These are phyloP conservation scores for Trichoderma sp. DNA, from an alignment of 2,329 filamentous ascomycete genomes.

Conservation along the genomic window DNA sequence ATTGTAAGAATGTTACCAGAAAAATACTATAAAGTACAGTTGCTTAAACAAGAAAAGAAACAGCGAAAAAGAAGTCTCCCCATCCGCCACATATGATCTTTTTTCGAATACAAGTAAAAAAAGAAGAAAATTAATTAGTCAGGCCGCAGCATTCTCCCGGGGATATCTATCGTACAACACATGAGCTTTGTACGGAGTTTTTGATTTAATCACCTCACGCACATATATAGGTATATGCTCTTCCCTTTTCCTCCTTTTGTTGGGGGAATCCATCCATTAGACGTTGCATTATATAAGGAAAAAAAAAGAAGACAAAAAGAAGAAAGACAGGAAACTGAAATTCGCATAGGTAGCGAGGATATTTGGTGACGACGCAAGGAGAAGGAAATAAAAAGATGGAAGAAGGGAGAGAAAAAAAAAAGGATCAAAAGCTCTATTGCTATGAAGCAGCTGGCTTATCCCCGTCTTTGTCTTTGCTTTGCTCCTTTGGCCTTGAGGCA, in stretches of 20 bases:
- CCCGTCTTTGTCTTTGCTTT: slow-evolving; percentile 30
- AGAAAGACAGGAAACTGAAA: not conserved
- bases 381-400: not conserved
- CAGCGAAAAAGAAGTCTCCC: not conserved
- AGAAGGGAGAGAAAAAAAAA: not conserved
- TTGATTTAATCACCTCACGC: not conserved
- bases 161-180: slow-evolving; percentile 26
- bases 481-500: slow-evolving; percentile 17
- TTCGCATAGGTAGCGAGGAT: not conserved
- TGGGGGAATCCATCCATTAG: slow-evolving; percentile 6
- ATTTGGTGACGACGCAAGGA: not conserved
- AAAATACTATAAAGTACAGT: not conserved
- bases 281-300: slow-evolving; percentile 6
- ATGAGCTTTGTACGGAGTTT: slow-evolving; percentile 13
- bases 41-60: not conserved
- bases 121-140: slow-evolving; percentile 4
- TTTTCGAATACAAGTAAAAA: not conserved
- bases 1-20: slow-evolving; percentile 7
- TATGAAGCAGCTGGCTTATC: slow-evolving; percentile 6
- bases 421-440: slow-evolving; percentile 18
- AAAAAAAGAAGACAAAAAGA: not conserved
- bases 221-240: not conserved
- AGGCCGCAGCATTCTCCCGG: not conserved
- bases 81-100: not conserved
- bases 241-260: not conserved